Evolutionary conservation across 2,329 filamentous ascomycete species (phyloP), one percentile per base, ranked within the genome.

Genomic region (Fonsecaea monophora): DNA sequence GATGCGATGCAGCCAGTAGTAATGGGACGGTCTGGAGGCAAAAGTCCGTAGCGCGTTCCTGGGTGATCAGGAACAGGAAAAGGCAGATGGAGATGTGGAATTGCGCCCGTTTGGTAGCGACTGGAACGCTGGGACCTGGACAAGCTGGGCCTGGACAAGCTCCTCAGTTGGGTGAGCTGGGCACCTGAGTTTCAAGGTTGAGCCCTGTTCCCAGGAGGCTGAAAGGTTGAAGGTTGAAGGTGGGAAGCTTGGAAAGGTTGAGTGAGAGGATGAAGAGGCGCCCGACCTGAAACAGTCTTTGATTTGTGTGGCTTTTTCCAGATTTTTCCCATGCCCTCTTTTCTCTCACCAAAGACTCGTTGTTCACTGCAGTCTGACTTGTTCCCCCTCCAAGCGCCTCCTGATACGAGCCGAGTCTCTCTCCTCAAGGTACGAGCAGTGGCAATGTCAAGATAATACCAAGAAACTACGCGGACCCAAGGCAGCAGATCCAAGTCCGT

Each of bases 1-100:
- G 45, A 50, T 50, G 34, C 53, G 30, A 13, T 48, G 25, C n/a
- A 42, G 30, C 38, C 42, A 48, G 25, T 45, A 12, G n/a, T 18
- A 13, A n/a, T 60, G 40, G 57, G 57, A 34, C 40, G 32, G 25
- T 3, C 38, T 42, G 38, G 21, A 18, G n/a, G 45, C 5, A 53
- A 62, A 62, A 50, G 59, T 62, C 59, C 59, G 59, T 62, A 62
- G 59, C 59, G 59, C 35, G 45, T 53, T 53, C 59, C 35, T 60
- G 45, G 37, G 21, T 45, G 45, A 55, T 62, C 60, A 62, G 60
- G 60, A 62, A 62, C 60, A 62, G 60, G 60, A 37, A 62, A 56
- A 56, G 60, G 50, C 59, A 25, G 30, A 45, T 60, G 40, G 34
- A 25, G 34, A 18, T 18, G 40, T 50, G 45, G 45, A 30, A 50